phyloP scores from a whole-genome alignment of 73 alveolate species.

The Chromera velia region DNA sequence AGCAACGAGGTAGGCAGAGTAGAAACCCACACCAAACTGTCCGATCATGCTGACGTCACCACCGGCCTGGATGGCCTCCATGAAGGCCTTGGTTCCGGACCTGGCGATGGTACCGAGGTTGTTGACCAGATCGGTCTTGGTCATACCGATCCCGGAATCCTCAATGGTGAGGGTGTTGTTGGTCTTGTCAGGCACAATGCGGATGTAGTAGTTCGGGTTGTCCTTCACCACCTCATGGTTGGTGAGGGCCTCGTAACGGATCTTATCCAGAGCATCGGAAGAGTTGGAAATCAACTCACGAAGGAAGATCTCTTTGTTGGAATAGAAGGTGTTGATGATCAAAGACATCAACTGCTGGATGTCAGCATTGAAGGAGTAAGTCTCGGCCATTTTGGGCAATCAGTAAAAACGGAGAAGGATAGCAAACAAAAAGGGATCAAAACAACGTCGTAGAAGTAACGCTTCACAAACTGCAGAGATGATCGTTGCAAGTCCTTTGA shows the following conservation, averaged over 20 bases:
- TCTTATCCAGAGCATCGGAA: constrained; percentile 97
- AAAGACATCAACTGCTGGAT: constrained; percentile 86
- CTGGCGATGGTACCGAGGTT: constrained; percentile 97
- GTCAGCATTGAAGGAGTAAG: constrained; percentile 93
- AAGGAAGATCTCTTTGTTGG: constrained; percentile 93
- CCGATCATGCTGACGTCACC: constrained; percentile 52
- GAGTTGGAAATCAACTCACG: constrained; percentile 98
- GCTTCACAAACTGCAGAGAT: too few relatives aligned
- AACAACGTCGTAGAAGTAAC: too few relatives aligned
- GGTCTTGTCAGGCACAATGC: constrained; percentile 96
- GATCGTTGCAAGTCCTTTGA: too few relatives aligned
- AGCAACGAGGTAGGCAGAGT: constrained; percentile 93
- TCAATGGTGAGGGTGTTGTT: constrained; percentile 89
- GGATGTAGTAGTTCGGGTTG: constrained; percentile 84
- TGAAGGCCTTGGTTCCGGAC: constrained; percentile 99
- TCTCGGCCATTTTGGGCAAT: constrained; percentile 56
- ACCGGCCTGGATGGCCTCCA: constrained; percentile 96
- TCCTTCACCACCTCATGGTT: constrained; percentile 86
- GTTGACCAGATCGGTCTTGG: constrained; percentile 89
- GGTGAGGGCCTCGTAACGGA: constrained; percentile 91
- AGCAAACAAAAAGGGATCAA: too few relatives aligned
- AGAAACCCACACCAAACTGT: constrained; percentile 96
- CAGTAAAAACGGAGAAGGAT: too few relatives aligned
- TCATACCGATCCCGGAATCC: constrained; percentile 97
- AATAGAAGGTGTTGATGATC: constrained; percentile 91